Percentiles rank a stretch among this genome's conserved stretches.
Conservation (phyloP, 805 yeast genomes). For the Kodamaea laetipori region DNA sequence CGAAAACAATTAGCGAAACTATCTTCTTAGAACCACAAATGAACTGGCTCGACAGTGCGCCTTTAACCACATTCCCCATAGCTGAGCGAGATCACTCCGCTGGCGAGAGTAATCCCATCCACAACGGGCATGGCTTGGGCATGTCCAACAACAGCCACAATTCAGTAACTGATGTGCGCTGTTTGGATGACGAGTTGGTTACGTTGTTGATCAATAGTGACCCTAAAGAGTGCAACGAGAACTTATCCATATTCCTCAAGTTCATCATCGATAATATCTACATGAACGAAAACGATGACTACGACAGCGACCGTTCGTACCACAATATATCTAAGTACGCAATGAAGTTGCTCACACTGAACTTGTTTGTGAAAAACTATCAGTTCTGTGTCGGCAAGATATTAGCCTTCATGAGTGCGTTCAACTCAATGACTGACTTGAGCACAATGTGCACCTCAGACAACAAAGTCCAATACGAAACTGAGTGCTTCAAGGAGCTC, state of each 20-base stretch:
- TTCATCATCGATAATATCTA: constrained; percentile 34
- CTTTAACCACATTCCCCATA: constrained; percentile 9
- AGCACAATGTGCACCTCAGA: constrained; percentile 7
- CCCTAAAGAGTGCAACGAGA: constrained; percentile 40
- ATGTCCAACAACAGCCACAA: background rate
- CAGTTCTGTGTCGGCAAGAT: constrained; percentile 41
- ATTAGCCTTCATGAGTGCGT: constrained; percentile 33
- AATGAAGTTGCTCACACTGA: constrained; percentile 38
- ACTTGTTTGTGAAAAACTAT: constrained; percentile 40
- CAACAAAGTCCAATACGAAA: constrained; percentile 18
- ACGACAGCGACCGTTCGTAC: constrained; percentile 22
- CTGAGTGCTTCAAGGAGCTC: constrained; percentile 34
- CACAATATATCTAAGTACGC: constrained; percentile 37
- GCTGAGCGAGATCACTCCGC: constrained; percentile 4
- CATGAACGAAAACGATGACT: constrained; percentile 11
- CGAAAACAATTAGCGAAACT: no score
- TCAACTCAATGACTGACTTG: constrained; percentile 22
- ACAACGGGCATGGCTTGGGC: background rate
- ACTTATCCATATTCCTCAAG: constrained; percentile 37
- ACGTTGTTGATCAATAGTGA: constrained; percentile 39
- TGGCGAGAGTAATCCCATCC: no score
- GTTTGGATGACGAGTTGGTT: constrained; percentile 14
- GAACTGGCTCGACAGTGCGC: constrained; percentile 1
- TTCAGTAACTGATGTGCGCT: background rate
- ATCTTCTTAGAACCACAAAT: no score